phyloP scores from a whole-genome alignment of 352 stramenopile species.

The Phytophthora pini region DNA sequence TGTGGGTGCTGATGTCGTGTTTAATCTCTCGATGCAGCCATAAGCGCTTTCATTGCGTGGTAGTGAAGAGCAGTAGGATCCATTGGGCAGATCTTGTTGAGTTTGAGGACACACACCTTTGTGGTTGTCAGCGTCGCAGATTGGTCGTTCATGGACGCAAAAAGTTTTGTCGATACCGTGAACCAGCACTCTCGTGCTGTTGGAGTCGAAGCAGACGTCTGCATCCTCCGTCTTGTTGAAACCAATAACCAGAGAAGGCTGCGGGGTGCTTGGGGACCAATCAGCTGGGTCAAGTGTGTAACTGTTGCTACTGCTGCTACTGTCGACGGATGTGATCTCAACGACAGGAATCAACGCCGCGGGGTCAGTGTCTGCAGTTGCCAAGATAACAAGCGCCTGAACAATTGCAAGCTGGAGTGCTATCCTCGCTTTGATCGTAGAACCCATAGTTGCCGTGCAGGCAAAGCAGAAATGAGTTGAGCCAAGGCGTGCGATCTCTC shows the following conservation, averaged over 20 bases:
- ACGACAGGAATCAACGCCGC: constrained; percentile 23
- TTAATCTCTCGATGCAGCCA: constrained; percentile 33
- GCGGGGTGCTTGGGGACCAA: constrained; percentile 27
- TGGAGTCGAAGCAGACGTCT: constrained; percentile 16
- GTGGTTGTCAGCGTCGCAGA: constrained; percentile 30
- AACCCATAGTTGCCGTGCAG: neutral
- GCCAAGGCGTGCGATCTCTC: neutral
- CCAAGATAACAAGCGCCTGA: neutral
- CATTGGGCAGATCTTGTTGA: constrained; percentile 39
- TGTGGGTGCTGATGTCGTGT: neutral
- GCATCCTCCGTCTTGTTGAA: constrained; percentile 10
- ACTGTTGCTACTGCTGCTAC: constrained; percentile 5
- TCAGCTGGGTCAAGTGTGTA: constrained; percentile 14
- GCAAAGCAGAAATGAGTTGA: neutral
- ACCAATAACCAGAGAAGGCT: neutral
- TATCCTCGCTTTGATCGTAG: neutral
- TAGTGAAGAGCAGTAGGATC: constrained; percentile 44
- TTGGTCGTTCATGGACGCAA: constrained; percentile 32
- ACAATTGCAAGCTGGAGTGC: neutral
- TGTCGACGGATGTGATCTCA: constrained; percentile 1
- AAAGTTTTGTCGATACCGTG: constrained; percentile 41
- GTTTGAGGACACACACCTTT: constrained; percentile 40
- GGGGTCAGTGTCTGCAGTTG: constrained; percentile 6
- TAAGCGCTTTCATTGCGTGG: constrained; percentile 19
- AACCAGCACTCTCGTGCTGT: constrained; percentile 41